These are phyloP conservation scores for Apiotrichum siamense DNA, from an alignment of 1,284 basidiomycete genomes.

Conservation along the genomic window DNA sequence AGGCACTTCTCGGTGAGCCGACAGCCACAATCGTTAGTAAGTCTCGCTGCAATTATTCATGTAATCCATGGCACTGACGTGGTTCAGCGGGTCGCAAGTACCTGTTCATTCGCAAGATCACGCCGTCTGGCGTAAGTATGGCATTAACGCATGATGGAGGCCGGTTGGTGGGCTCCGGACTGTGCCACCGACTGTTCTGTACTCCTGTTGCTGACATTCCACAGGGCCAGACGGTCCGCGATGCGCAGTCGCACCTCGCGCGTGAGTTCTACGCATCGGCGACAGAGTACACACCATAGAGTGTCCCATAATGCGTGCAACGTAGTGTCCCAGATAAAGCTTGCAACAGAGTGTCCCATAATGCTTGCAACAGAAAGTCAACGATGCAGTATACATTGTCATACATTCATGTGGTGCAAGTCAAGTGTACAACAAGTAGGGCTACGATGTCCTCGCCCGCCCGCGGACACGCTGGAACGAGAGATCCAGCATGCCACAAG, in stretches of 20 bases:
- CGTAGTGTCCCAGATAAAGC: too few species aligned
- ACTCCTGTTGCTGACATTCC: neutral
- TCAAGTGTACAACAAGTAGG: neutral
- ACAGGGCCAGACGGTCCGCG: conserved; percentile 56
- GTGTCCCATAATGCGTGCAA: neutral
- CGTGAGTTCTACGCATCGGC: conserved; percentile 77
- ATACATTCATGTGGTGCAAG: too few species aligned
- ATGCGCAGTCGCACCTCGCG: conserved; percentile 73
- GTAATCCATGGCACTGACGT: neutral
- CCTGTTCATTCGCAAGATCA: conserved; percentile 58
- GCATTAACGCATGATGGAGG: neutral
- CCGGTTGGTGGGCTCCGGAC: neutral
- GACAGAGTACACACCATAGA: conserved; percentile 59
- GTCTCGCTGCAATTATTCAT: neutral
- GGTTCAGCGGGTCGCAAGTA: conserved; percentile 71
- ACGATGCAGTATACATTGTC: neutral
- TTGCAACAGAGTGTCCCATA: too few species aligned
- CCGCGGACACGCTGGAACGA: conserved; percentile 13
- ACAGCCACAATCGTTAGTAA: conserved; percentile 58
- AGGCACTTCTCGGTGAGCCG: conserved; percentile 31
- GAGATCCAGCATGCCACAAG: conserved; percentile 7
- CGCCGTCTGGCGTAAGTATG: conserved; percentile 1
- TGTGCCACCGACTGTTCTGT: too few species aligned
- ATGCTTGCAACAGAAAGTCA: neutral
- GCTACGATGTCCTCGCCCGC: conserved; percentile 13